Evolutionary conservation across 352 stramenopile species (phyloP), one percentile per base, ranked within the genome.

Genomic region (Phytophthora europaea): DNA sequence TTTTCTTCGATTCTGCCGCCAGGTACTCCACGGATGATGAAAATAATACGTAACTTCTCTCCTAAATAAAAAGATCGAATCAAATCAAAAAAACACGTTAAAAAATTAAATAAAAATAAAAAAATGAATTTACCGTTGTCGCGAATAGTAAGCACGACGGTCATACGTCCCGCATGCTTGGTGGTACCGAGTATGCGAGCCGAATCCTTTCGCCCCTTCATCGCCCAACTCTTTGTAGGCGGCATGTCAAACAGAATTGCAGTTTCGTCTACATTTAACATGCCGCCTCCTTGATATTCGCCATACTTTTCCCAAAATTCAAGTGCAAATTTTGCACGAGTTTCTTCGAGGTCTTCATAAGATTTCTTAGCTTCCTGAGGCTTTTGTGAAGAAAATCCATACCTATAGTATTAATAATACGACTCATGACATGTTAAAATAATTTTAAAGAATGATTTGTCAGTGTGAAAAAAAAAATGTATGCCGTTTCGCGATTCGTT

Each of bases 251-350:
- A 60, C 20, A 40, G n/a, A 5, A 54, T 53, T 15, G 50, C 22
- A 16, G 61, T 63, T 28, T 62, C 62, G 16, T 62, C 40, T 6
- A 62, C 63, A 23, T 70, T 63, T 20, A 70, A 51, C 20, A 58
- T 38, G 20, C 60, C 18, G 28, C 33, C 33, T 28, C 48, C 33
- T 15, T 51, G n/a, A 52, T 40, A 40, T 8, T 3, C 20, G 2
- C 20, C n/a, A 43, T 65, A 65, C 33, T 51, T n/a, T 8, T 15
- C 9, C 60, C 60, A 66, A 38, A 58, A 8, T 0, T 38, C 22
- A 12, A 52, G 12, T 6, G 31, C 47, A 50, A 58, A 66, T 15
- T 48, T 15, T n/a, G 60, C 60, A 40, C 60, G 60, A 2, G 13
- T 43, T 22, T 52, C 20, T 26, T 58, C 48, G 5, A 58, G 60